Base-by-base conservation (phyloP, 75 land plant species). In the Cupressus sempervirens region DNA sequence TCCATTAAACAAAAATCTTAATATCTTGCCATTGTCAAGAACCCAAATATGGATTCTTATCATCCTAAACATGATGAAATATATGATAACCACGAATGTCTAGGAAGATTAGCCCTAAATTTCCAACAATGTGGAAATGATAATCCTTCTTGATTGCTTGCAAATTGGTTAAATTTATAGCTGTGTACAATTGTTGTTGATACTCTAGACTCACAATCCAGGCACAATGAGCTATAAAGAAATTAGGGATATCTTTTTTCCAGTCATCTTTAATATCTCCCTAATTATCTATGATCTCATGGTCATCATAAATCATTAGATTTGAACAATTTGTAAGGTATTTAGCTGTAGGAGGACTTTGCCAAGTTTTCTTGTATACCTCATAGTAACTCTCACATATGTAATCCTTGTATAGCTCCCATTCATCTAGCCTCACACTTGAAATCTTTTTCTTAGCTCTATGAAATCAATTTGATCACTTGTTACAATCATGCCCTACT, bases 61-160 rank as follows among this genome's bases (percentile, higher is more conserved):
- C 91, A 68, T 75, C 88, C 15, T 88, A 10, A 15, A 74, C 86
- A 50, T 90, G 90, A 62, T 90, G 91, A 80, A 90, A 90, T 5
- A 90, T 90, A 40, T 90, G 89, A 40, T 90, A 90, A 41, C 90
- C 90, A 38, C 91, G 90, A 40, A 90, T 90, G 50, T 90, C 91
- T 53, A 90, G 65, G 70, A 90, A 90, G 77, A 90, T 88, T 15
- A 90, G 53, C 74, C 91, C 91, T 35, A 90, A 85, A 26, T 86
- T 86, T 54, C 90, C 88, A 40, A 90, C 65, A 65, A 86, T 85
- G 82, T 90, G 91, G 84, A 90, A 90, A 76, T 90, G 90, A 75
- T 86, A 86, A 75, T 90, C 91, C 91, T 88, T 89, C 26, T 88
- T 50, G 35, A 90, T 90, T 13, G 48, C 68, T 7, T 86, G 79